Conservation (phyloP, 2,329 filamentous ascomycete species). For the Stachybotrys chartarum region DNA sequence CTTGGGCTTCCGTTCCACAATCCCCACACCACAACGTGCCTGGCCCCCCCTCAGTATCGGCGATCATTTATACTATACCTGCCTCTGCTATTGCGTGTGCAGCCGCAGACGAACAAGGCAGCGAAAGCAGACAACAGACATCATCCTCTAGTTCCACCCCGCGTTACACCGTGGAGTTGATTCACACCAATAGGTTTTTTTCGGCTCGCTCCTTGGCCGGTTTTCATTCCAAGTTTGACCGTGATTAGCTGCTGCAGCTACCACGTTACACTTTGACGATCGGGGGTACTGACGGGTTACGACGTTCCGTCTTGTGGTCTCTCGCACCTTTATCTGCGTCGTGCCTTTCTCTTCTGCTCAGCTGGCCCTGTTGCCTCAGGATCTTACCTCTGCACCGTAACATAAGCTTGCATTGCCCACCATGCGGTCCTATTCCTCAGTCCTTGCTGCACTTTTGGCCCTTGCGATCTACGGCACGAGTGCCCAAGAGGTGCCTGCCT, state of each 20-base stretch:
- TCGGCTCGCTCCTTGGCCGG: background rate
- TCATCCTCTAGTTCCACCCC: background rate
- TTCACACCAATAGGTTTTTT: background rate
- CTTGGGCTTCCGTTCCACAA: background rate
- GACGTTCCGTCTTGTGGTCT: background rate
- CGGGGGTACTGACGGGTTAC: background rate
- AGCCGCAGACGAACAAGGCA: background rate
- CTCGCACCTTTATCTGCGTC: background rate
- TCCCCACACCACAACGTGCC: background rate
- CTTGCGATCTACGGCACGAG: constrained; percentile 15
- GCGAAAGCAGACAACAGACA: background rate
- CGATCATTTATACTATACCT: background rate
- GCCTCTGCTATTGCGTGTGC: background rate
- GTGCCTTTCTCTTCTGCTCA: background rate
- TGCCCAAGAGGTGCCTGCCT: constrained; percentile 15
- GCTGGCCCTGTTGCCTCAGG: too few relatives aligned
- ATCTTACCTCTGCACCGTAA: background rate
- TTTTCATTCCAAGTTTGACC: background rate
- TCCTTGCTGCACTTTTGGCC: constrained; percentile 20
- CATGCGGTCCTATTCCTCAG: constrained; percentile 20
- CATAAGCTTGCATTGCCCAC: background rate
- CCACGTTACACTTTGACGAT: background rate
- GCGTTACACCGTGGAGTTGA: background rate
- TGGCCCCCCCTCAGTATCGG: background rate
- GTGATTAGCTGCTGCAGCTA: background rate